phyloP scores from a whole-genome alignment of 1,284 basidiomycete genomes.

The Fomitopsis schrenkii region DNA sequence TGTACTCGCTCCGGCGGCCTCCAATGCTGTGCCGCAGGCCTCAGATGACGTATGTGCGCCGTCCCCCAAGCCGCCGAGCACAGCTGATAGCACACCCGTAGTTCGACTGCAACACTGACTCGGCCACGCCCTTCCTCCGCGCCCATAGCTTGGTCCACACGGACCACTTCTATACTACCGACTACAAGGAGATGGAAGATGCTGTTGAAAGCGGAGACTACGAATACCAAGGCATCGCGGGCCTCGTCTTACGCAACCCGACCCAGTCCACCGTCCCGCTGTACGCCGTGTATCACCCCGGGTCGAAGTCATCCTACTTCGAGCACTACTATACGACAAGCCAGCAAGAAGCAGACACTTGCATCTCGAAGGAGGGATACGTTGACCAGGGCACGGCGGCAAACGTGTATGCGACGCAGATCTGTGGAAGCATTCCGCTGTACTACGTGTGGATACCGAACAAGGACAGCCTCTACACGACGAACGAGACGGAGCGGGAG shows the following conservation, averaged over 20 bases:
- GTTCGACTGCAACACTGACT: not conserved
- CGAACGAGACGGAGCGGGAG: not conserved
- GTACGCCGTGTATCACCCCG: not conserved
- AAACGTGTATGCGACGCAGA: not conserved
- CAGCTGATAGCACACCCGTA: too few species aligned
- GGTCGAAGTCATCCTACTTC: too few species aligned
- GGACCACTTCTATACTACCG: conserved; percentile 3
- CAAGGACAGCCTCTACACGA: conserved; percentile 3
- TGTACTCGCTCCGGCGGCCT: too few species aligned
- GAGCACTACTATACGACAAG: conserved; percentile 1
- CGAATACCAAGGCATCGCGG: not conserved
- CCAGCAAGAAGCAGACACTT: not conserved
- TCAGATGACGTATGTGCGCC: too few species aligned
- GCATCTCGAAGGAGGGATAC: not conserved
- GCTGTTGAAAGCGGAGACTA: not conserved
- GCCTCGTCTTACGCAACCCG: not conserved
- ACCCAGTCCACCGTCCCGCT: not conserved
- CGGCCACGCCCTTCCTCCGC: too few species aligned
- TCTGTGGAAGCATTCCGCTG: not conserved
- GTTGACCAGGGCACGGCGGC: not conserved
- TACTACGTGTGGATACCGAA: not conserved
- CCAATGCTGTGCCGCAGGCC: too few species aligned
- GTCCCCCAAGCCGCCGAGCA: too few species aligned
- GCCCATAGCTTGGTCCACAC: not conserved
- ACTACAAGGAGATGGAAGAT: not conserved